These are phyloP conservation scores for Brassica nigra DNA, from an alignment of 345 rosid genomes.

Conservation along the genomic window DNA sequence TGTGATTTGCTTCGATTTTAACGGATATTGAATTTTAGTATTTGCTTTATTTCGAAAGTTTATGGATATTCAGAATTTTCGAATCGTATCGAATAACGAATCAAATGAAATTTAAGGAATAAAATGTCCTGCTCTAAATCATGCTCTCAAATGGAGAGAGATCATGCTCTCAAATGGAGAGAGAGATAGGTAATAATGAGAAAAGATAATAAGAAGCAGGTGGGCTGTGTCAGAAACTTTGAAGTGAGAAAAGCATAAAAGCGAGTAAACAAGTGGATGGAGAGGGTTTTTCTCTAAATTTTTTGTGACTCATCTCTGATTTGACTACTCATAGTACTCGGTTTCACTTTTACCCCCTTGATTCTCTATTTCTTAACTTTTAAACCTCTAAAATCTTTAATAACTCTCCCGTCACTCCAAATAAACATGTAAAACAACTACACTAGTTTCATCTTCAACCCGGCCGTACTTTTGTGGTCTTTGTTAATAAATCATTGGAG, in stretches of 20 bases:
- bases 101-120: neutral
- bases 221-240: constrained; percentile 35
- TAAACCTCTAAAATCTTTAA: neutral
- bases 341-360: constrained; percentile 27
- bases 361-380: neutral
- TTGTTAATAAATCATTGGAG: too few relatives aligned
- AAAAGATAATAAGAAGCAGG: constrained; percentile 24
- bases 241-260: constrained; percentile 17
- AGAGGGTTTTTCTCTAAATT: constrained; percentile 29
- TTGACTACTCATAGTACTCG: constrained; percentile 37
- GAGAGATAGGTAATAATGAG: constrained; percentile 29
- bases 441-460: too few relatives aligned
- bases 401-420: neutral
- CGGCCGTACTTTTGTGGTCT: too few relatives aligned
- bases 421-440: neutral
- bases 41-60: too few relatives aligned
- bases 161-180: neutral
- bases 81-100: too few relatives aligned
- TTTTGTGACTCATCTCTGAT: constrained; percentile 23
- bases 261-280: constrained; percentile 39
- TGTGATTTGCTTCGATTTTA: too few relatives aligned
- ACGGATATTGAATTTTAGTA: too few relatives aligned
- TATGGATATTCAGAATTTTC: too few relatives aligned
- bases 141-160: too few relatives aligned
- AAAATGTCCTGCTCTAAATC: too few relatives aligned